phyloP scores from a whole-genome alignment of 805 yeast species.

The Candida montana region DNA sequence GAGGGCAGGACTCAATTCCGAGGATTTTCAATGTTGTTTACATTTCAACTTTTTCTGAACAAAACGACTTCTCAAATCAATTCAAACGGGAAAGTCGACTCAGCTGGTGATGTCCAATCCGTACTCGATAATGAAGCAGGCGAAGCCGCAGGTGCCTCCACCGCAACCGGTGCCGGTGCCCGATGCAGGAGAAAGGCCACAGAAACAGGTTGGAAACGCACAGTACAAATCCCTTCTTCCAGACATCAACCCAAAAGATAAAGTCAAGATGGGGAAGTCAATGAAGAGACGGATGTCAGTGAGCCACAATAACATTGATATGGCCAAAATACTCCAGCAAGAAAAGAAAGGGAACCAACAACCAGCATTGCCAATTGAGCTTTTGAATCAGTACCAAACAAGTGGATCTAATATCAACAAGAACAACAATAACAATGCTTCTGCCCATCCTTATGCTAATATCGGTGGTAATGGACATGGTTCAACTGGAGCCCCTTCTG shows the following conservation, averaged over 20 bases:
- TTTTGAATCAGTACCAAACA: conserved; percentile 16
- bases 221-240: conserved; percentile 27
- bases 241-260: conserved; percentile 29
- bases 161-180: not conserved
- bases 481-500: no score
- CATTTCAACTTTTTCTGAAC: no score
- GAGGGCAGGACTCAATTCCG: not conserved
- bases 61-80: no score
- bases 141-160: conserved; percentile 6
- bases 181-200: conserved; percentile 17
- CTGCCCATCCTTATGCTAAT: no score
- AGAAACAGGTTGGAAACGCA: not conserved
- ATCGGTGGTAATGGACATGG: no score
- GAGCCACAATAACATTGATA: conserved; percentile 24
- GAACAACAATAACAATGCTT: no score
- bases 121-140: conserved; percentile 12
- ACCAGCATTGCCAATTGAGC: conserved; percentile 27
- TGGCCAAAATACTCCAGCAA: conserved; percentile 9
- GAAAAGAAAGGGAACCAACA: conserved; percentile 10
- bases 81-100: no score
- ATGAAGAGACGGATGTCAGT: conserved; percentile 43
- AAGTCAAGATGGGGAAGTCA: conserved; percentile 34
- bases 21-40: not conserved
- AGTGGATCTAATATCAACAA: not conserved
- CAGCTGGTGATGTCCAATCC: conserved; percentile 13